Evolutionary conservation across 2,329 filamentous ascomycete species (phyloP), one percentile per base, ranked within the genome.

Genomic region (Fusarium nygamai): DNA sequence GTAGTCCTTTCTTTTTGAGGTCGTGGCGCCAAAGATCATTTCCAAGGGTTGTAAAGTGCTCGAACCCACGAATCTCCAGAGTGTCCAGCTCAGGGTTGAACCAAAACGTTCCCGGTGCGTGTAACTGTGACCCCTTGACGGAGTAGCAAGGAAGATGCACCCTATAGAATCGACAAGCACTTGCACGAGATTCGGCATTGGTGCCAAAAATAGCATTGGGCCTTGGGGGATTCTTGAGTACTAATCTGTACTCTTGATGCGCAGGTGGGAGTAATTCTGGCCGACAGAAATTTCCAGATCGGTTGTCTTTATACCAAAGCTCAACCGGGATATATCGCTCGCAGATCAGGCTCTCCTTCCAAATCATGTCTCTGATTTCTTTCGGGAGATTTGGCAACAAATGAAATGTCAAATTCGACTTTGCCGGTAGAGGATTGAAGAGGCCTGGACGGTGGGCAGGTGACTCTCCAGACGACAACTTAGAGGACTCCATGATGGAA

Each of bases 21-120:
- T 54, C 47, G 33, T 27, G 10, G 8, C 3, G 12, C 47, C 36
- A 54, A 20, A 54, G 2, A 12, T 54, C 36, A 10, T 22, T 16
- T 5, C 29, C 47, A 39, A 61, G 22, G 12, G 19, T 20, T 12
- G 12, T 20, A 24, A 61, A 36, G 10, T 29, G 19, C 1, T n/a
- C 10, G 4, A 39, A n/a, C 11, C 47, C 47, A 5, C 4, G 3
- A 7, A 61, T 29, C 5, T 61, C 29, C 36, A 54, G 9, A 20
- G 29, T 54, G 27, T 61, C 59, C 14, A 54, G 29, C 29, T 61
- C 59, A 54, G 47, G 59, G n/a, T 43, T 54, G 47, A 61, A 19
- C 47, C 20, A 5, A 33, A 33, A 33, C 16, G 8, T 33, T 50
- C 10, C 47, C 2, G 8, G 22, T 13, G 29, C 5, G 8, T n/a